A percentile compares a stretch with the other conserved stretches of the same genome.
phyloP scores from a whole-genome alignment of 345 rosid genomes.

The Kandelia obovata region DNA sequence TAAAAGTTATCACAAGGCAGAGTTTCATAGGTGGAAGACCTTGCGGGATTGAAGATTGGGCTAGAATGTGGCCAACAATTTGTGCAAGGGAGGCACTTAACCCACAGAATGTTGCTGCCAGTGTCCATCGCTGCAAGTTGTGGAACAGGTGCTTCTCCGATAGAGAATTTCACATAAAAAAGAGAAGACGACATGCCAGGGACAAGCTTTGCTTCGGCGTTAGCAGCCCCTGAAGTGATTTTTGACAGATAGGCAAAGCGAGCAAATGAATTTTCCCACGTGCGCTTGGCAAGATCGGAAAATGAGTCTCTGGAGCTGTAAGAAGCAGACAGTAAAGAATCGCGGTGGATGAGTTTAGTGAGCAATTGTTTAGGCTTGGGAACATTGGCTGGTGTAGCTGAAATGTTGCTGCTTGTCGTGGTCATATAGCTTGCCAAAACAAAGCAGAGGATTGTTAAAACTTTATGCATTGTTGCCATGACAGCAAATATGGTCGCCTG shows the following conservation, averaged over 20 bases:
- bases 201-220: constrained; percentile 10
- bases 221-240: neutral
- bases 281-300: neutral
- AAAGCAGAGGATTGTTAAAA: neutral
- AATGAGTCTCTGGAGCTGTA: constrained; percentile 6
- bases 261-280: constrained; percentile 16
- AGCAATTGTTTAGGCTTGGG: constrained; percentile 6
- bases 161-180: constrained; percentile 28
- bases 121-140: constrained; percentile 40
- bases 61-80: neutral
- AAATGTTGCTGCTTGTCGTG: neutral
- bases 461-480: too few species aligned
- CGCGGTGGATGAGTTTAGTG: constrained; percentile 23
- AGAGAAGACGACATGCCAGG: neutral
- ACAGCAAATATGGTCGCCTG: too few species aligned
- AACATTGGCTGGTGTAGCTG: neutral
- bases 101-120: constrained; percentile 37
- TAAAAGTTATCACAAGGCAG: constrained; percentile 18
- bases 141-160: constrained; percentile 36
- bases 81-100: constrained; percentile 32
- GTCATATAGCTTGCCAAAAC: neutral
- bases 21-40: constrained; percentile 28
- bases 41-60: constrained; percentile 19
- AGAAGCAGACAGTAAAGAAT: constrained; percentile 10
- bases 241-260: constrained; percentile 24